These are phyloP conservation scores for Verticillium klebahnii DNA, from an alignment of 2,329 filamentous ascomycete genomes.

Conservation along the genomic window DNA sequence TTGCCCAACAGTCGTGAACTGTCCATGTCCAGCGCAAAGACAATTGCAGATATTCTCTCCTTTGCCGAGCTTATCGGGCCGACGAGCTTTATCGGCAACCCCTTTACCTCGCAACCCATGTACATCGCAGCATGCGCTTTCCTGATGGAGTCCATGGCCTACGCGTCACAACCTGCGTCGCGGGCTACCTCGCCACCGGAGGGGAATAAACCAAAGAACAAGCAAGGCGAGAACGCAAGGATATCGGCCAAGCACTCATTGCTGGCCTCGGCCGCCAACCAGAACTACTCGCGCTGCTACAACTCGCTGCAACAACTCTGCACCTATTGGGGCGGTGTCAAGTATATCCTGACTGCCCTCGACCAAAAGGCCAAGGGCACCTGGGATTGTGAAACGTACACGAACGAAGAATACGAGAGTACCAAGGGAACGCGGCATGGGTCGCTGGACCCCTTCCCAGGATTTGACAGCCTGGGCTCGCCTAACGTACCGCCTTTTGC, in stretches of 20 bases:
- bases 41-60: slow-evolving; percentile 81
- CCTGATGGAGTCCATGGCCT: slow-evolving; percentile 73
- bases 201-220: slow-evolving; percentile 18
- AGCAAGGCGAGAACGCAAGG: neutral
- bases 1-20: slow-evolving; percentile 75
- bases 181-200: slow-evolving; percentile 49
- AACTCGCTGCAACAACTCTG: slow-evolving; percentile 78
- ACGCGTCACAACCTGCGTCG: slow-evolving; percentile 62
- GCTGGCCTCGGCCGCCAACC: slow-evolving; percentile 74
- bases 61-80: slow-evolving; percentile 84
- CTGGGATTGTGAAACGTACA: slow-evolving; percentile 67
- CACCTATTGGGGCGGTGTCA: slow-evolving; percentile 79
- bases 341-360: slow-evolving; percentile 80
- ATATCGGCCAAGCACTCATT: slow-evolving; percentile 63
- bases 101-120: slow-evolving; percentile 85
- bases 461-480: slow-evolving; percentile 34
- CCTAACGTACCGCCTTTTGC: slow-evolving; percentile 59
- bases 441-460: slow-evolving; percentile 29
- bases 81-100: slow-evolving; percentile 81
- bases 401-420: slow-evolving; percentile 72
- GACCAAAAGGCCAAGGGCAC: slow-evolving; percentile 87
- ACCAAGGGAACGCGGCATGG: slow-evolving; percentile 35
- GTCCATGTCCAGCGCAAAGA: slow-evolving; percentile 87
- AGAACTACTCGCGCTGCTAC: slow-evolving; percentile 85
- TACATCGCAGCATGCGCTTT: slow-evolving; percentile 90